Conservation (phyloP, 164 flowering plant species). For the Umbilicus rupestris region DNA sequence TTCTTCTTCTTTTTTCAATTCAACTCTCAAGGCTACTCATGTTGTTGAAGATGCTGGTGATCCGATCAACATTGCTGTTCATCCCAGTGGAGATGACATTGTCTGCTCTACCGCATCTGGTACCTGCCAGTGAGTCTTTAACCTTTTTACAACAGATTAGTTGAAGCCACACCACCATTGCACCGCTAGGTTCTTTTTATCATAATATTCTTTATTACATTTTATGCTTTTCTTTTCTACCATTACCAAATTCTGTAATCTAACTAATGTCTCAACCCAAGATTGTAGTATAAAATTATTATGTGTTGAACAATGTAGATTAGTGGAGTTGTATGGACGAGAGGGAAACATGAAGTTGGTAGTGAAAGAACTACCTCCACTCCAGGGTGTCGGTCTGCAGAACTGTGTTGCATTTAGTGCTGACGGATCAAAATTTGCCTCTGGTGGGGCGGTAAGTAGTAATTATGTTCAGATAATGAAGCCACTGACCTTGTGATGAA, state of each 20-base stretch:
- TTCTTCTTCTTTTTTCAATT: not conserved
- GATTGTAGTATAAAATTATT: not conserved
- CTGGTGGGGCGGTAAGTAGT: constrained; percentile 75
- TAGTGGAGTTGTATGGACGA: constrained; percentile 47
- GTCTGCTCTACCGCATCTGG: constrained; percentile 60
- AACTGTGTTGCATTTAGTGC: constrained; percentile 74
- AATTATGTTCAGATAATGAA: not conserved
- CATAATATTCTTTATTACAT: too few species aligned
- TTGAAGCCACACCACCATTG: too few species aligned
- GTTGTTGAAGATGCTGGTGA: constrained; percentile 52
- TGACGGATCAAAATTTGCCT: constrained; percentile 84
- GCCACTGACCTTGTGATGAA: not conserved
- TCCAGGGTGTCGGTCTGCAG: constrained; percentile 66
- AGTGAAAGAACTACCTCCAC: constrained; percentile 42
- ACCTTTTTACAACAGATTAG: not conserved
- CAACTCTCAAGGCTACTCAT: constrained; percentile 33
- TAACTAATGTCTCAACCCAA: not conserved
- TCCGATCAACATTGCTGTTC: constrained; percentile 56
- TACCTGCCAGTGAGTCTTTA: constrained; percentile 57
- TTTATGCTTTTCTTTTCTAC: not conserved
- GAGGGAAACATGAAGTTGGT: constrained; percentile 39
- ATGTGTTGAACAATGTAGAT: constrained; percentile 28
- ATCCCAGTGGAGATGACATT: constrained; percentile 76
- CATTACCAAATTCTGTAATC: not conserved
- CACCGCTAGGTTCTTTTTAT: not conserved